Conservation (phyloP, 768 basidiomycete species). For the Auricularia sp. region DNA sequence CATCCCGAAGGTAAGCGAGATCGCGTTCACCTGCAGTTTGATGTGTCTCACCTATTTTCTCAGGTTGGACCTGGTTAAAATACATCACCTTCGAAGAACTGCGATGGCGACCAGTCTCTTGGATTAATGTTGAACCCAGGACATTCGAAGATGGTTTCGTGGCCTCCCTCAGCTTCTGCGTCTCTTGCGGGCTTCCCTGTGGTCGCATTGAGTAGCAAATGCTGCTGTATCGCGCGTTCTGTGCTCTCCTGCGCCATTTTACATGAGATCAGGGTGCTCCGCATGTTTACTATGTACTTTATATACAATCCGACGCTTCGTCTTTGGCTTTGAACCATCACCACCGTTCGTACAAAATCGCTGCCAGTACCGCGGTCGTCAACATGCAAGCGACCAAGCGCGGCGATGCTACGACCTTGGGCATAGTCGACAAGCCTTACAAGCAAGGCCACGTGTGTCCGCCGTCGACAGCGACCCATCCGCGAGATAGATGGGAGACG, state of each 20-base stretch:
- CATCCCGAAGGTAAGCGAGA: conserved; percentile 65
- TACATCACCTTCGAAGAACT: conserved; percentile 9
- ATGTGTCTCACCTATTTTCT: conserved; percentile 13
- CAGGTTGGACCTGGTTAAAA: conserved; percentile 84
- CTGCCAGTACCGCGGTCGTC: not conserved
- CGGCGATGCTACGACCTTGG: not conserved
- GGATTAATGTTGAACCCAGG: too few relatives aligned
- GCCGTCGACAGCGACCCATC: conserved; percentile 56
- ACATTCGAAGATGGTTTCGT: not conserved
- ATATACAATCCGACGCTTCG: conserved; percentile 2
- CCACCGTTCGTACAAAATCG: not conserved
- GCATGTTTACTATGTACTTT: not conserved
- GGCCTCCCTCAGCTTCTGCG: not conserved
- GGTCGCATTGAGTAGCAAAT: not conserved
- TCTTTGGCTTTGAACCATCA: not conserved
- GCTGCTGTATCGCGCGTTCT: not conserved
- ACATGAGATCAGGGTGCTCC: not conserved
- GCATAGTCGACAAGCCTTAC: not conserved
- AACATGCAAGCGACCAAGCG: not conserved
- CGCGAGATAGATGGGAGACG: conserved; percentile 77
- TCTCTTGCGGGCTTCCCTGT: not conserved
- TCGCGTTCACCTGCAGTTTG: conserved; percentile 3
- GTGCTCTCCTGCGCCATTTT: not conserved
- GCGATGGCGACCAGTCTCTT: not conserved
- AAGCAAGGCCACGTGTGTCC: conserved; percentile 46